A percentile compares a stretch with the other conserved stretches of the same genome.
Evolutionary conservation across 352 stramenopile genomes (phyloP).

Genomic region (Globisporangium abappressorium): DNA sequence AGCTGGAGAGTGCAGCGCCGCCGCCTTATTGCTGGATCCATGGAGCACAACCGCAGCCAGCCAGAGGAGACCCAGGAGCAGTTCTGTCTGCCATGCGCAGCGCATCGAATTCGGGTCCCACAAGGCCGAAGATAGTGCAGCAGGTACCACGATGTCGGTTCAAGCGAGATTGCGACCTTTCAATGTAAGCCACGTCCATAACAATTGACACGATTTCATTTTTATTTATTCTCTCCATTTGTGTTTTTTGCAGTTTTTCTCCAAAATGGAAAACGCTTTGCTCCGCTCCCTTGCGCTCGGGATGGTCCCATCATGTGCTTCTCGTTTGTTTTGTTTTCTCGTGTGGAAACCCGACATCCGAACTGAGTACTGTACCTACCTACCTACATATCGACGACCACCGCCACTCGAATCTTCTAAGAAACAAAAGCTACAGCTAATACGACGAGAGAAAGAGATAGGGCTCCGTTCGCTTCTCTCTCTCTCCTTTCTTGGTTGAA

Average conservation of each 20-base stretch:
- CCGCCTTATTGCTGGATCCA: background rate
- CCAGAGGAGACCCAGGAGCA: constrained; percentile 1
- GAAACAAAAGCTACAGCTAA: constrained; percentile 11
- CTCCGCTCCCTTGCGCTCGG: background rate
- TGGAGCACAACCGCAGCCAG: background rate
- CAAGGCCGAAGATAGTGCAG: background rate
- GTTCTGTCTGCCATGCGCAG: background rate
- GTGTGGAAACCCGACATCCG: background rate
- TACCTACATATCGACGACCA: constrained; percentile 8
- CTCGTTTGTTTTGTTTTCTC: background rate
- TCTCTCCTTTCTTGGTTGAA: constrained; percentile 2
- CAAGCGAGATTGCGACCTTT: background rate
- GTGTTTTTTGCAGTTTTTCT: background rate
- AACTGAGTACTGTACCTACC: constrained; percentile 9
- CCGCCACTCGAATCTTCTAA: constrained; percentile 7
- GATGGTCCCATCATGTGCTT: background rate
- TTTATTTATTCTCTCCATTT: background rate
- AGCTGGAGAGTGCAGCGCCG: background rate
- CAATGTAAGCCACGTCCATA: background rate
- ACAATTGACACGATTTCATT: background rate
- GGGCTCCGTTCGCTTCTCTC: constrained; percentile 3
- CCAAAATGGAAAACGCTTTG: background rate
- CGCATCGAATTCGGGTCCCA: background rate
- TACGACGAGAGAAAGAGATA: constrained; percentile 3
- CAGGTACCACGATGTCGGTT: background rate